Conservation (phyloP, 176 grass and related monocot genomes). For the Chrysopogon serrulatus region DNA sequence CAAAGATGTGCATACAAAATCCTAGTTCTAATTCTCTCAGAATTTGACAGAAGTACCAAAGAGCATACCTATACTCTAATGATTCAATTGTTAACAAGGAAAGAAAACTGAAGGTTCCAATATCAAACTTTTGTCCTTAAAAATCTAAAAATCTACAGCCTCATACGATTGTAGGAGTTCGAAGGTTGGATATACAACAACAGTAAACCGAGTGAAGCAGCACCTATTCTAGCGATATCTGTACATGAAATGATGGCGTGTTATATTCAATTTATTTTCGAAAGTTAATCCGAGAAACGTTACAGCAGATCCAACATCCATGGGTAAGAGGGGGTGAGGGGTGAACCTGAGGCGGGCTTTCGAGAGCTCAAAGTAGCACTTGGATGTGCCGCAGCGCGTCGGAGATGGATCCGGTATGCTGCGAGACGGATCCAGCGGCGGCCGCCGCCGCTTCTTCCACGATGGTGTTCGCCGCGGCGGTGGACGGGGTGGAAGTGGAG, state of each 20-base stretch:
- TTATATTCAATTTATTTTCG: neutral
- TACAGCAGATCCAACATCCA: conserved; percentile 17
- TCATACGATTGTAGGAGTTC: neutral
- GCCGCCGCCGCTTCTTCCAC: conserved; percentile 33
- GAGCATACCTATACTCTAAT: neutral
- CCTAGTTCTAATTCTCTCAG: neutral
- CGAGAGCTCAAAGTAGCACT: conserved; percentile 92
- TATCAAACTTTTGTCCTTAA: neutral
- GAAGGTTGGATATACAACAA: neutral
- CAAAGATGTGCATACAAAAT: neutral
- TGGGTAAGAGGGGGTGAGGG: neutral
- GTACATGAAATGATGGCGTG: neutral
- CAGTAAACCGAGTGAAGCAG: neutral
- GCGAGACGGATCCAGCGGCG: conserved; percentile 28
- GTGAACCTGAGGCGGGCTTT: conserved; percentile 90
- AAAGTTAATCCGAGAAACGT: neutral
- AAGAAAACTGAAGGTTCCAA: neutral
- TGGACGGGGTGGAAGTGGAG: conserved; percentile 8
- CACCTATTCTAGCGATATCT: neutral
- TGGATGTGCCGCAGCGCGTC: conserved; percentile 51
- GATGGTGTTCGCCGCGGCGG: conserved; percentile 1
- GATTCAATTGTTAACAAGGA: neutral
- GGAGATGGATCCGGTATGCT: conserved; percentile 34
- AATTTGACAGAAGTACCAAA: neutral
- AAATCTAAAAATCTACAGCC: neutral